A percentile compares a stretch with the other conserved stretches of the same genome.
phyloP scores from a whole-genome alignment of 257 asterid genomes.

The Petrea volubilis region DNA sequence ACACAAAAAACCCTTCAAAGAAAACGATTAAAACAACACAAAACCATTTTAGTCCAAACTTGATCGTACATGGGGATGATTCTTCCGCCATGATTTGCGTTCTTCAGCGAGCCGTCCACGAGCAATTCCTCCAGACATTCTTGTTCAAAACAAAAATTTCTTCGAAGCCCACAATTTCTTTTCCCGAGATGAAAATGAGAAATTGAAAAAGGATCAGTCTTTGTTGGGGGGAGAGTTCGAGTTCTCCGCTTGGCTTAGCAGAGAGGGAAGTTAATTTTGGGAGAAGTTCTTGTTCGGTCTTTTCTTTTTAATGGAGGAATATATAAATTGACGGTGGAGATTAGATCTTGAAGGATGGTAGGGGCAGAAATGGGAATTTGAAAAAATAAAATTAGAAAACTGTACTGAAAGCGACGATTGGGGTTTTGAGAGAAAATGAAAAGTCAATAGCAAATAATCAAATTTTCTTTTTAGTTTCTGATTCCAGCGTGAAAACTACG shows the following conservation, averaged over 20 bases:
- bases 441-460: background rate
- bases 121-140: slow-evolving; percentile 60
- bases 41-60: background rate
- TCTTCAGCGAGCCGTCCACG: slow-evolving; percentile 59
- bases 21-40: too few species aligned
- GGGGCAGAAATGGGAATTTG: background rate
- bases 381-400: background rate
- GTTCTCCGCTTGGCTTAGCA: slow-evolving; percentile 6
- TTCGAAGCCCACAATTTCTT: background rate
- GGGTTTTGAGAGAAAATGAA: background rate
- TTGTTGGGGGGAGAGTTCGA: background rate
- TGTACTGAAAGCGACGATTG: background rate
- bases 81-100: slow-evolving; percentile 57
- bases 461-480: background rate
- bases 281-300: background rate
- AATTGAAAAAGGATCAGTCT: background rate
- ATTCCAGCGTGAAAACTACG: slow-evolving; percentile 29
- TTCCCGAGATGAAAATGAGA: background rate
- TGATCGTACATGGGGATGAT: slow-evolving; percentile 51
- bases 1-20: slow-evolving; percentile 1
- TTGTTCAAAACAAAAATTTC: background rate
- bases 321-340: slow-evolving; percentile 12
- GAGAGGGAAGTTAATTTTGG: background rate
- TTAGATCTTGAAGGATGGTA: background rate
- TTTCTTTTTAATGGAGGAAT: background rate